These are phyloP conservation scores for Curvularia sp. DNA, from an alignment of 2,329 filamentous ascomycete genomes.

Conservation along the genomic window DNA sequence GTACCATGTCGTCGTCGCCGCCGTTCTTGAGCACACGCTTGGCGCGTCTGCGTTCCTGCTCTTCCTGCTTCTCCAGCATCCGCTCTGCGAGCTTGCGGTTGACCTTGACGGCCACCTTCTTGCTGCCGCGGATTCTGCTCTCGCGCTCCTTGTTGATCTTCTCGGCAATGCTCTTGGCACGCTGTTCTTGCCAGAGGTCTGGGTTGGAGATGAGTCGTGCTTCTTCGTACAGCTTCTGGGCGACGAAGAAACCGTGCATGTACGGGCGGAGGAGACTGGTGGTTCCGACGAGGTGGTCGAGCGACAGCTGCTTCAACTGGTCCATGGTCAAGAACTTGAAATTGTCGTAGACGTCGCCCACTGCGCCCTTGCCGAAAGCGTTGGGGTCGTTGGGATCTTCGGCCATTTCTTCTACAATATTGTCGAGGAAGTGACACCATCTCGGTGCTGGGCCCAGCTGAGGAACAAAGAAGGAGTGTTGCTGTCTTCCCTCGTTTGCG, in stretches of 20 bases:
- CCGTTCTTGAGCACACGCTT: slow-evolving; percentile 63
- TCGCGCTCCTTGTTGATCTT: slow-evolving; percentile 98
- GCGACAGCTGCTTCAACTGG: slow-evolving; percentile 82
- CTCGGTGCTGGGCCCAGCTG: slow-evolving; percentile 90
- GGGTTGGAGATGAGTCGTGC: slow-evolving; percentile 92
- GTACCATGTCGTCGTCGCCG: slow-evolving; percentile 59
- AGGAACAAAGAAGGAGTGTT: slow-evolving; percentile 94
- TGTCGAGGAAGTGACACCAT: slow-evolving; percentile 97
- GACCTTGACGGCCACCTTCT: slow-evolving; percentile 89
- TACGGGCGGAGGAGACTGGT: slow-evolving; percentile 91
- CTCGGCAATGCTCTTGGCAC: slow-evolving; percentile 87
- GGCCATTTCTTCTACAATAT: slow-evolving; percentile 98
- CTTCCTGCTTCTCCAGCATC: slow-evolving; percentile 73
- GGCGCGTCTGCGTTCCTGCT: slow-evolving; percentile 59
- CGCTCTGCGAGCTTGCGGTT: slow-evolving; percentile 76
- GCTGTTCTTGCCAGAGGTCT: slow-evolving; percentile 90
- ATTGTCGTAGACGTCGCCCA: slow-evolving; percentile 91
- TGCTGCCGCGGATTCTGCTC: slow-evolving; percentile 88
- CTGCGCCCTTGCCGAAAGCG: slow-evolving; percentile 60
- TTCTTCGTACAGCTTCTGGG: slow-evolving; percentile 93
- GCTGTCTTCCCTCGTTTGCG: slow-evolving; percentile 93
- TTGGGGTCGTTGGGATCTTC: slow-evolving; percentile 74
- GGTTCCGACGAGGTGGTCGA: slow-evolving; percentile 88
- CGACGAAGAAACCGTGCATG: slow-evolving; percentile 99
- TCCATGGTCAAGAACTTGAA: slow-evolving; percentile 96